Evolutionary conservation across 2,329 filamentous ascomycete genomes (phyloP).

Genomic region (Trichoderma sp.): DNA sequence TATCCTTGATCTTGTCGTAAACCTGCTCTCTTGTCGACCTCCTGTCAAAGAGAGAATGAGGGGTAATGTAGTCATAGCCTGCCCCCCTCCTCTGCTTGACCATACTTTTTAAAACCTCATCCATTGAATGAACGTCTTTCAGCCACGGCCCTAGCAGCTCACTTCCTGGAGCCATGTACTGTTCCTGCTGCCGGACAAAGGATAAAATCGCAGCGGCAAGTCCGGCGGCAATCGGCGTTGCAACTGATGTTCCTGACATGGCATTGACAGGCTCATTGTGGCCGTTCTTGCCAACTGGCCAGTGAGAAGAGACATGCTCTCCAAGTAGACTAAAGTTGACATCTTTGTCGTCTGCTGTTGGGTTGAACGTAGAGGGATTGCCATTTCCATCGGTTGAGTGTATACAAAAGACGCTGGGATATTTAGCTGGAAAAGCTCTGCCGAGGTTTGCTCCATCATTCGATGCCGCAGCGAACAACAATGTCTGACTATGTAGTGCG

Average conservation of each 20-base stretch:
- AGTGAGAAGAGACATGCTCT: not conserved
- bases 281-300: not conserved
- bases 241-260: not conserved
- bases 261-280: not conserved
- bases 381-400: constrained; percentile 1
- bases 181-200: constrained; percentile 1
- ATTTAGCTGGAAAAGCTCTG: not conserved
- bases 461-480: constrained; percentile 3
- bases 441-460: constrained; percentile 1
- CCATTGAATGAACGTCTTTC: not conserved
- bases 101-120: constrained; percentile 2
- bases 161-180: not conserved
- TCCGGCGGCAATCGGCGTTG: not conserved
- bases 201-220: not conserved
- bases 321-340: constrained; percentile 2
- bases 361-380: not conserved
- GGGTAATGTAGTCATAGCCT: not conserved
- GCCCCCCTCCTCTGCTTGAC: not conserved
- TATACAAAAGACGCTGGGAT: not conserved
- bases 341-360: not conserved
- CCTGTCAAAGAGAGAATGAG: not conserved
- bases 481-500: not conserved
- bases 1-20: not conserved
- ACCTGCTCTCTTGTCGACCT: not conserved
- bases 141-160: not conserved